Base-by-base conservation (phyloP, 768 basidiomycete genomes). In the Lyophyllum semitale region DNA sequence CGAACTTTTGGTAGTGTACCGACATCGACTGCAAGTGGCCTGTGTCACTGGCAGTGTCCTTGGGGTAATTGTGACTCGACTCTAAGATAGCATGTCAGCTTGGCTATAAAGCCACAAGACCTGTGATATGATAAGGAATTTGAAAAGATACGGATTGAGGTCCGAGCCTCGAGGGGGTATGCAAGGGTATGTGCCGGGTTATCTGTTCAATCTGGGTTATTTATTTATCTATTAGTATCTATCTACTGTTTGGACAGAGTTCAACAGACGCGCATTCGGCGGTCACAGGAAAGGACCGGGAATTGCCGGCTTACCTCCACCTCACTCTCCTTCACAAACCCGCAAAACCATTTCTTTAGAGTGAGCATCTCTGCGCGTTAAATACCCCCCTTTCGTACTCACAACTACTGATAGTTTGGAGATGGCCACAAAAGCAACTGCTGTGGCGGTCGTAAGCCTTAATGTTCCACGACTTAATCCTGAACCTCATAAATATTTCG, bases 381-480 rank as follows among this genome's bases (percentile, higher is more conserved):
- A 41, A 46, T 40, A 42, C 49, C 37, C 55, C 45, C 47, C 27
- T 22, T 42, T 26, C n/a, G 8, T 38, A 57, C 50, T 64, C 51
- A 65, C 49, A 47, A 26, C 25, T 8, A n/a, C 40, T 29, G 55
- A 61, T 69, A 71, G 53, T 27, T 55, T 48, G 57, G 58, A 63
- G 45, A 88, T 88, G 87, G 85, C 88, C 59, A 80, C 85, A 69
- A 89, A 85, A 83, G 82, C 80, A 79, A 83, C 84, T 59, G 77
- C 80, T 56, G 85, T 79, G 59, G 86, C 84, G 71, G 84, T 89
- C 58, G 83, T 84, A 63, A 73, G 83, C 74, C 37, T 20, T 42
- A 29, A 33, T 41, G 6, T 26, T 56, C 37, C 20, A 25, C 30
- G 35, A 37, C 18, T 29, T 15, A 22, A 33, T 26, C 11, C 3